Conservation (phyloP, 495 filamentous ascomycete genomes). For the Parachaetomium inaequale region DNA sequence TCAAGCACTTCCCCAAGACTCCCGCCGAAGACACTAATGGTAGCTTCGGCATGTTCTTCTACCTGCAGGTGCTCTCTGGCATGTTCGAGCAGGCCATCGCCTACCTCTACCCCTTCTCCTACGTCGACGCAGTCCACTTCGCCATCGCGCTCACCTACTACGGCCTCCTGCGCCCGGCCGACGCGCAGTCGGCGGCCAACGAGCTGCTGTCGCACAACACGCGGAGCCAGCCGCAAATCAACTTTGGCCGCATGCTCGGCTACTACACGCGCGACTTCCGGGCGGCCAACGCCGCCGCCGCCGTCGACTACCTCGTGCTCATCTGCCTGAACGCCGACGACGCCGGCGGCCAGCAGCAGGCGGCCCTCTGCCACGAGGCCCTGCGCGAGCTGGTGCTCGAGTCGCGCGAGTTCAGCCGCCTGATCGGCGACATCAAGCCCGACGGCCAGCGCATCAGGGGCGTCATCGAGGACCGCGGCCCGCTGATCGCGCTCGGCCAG, state of each 20-base stretch:
- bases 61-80: slow-evolving; percentile 81
- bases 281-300: slow-evolving; percentile 75
- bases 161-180: slow-evolving; percentile 79
- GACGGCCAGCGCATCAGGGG: slow-evolving; percentile 81
- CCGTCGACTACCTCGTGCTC: slow-evolving; percentile 87
- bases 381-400: slow-evolving; percentile 94
- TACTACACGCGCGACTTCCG: slow-evolving; percentile 96
- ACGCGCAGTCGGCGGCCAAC: slow-evolving; percentile 62
- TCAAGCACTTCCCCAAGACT: slow-evolving; percentile 74
- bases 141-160: slow-evolving; percentile 88
- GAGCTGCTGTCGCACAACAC: slow-evolving; percentile 68
- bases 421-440: slow-evolving; percentile 83
- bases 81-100: slow-evolving; percentile 94
- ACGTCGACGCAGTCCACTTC: slow-evolving; percentile 91
- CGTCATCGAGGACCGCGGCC: slow-evolving; percentile 82
- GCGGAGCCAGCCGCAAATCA: slow-evolving; percentile 81
- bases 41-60: slow-evolving; percentile 85
- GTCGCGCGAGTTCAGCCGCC: slow-evolving; percentile 85
- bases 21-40: slow-evolving; percentile 64
- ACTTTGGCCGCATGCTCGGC: slow-evolving; percentile 88
- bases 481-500: slow-evolving; percentile 72
- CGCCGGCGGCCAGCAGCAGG: slow-evolving; percentile 70
- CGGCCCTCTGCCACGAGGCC: slow-evolving; percentile 82
- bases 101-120: slow-evolving; percentile 83
- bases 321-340: slow-evolving; percentile 92